Evolutionary conservation across 2,329 filamentous ascomycete genomes (phyloP), one percentile per base, ranked within the genome.

Genomic region (Pseudogymnoascus sp.): DNA sequence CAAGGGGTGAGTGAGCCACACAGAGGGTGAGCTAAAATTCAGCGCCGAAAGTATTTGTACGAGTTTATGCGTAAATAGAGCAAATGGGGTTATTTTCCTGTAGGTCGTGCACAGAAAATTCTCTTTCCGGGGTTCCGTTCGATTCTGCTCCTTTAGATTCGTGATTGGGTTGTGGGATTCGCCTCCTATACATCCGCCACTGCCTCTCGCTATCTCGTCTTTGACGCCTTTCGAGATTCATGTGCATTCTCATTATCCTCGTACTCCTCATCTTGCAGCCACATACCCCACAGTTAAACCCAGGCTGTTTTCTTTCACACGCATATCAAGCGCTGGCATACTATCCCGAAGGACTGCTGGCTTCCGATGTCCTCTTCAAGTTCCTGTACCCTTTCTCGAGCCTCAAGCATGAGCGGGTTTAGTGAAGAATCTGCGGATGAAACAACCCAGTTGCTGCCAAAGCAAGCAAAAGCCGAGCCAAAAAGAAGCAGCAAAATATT

Each of bases 391-490:
- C 53, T 59, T 11, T 59, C 21, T 61, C 62, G n/a, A 10, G 10
- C n/a, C 1, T 56, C 50, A 33, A 56, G n/a, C 50, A 56, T 33
- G 23, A 31, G 4, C 35, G 18, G n/a, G 42, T 63, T 37, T 63
- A 28, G 60, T 50, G 64, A 47, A 60, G 64, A 65, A 62, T 28
- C 63, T 38, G 12, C 38, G n/a, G 47, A 66, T 44, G 66, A 67
- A 62, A 63, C 63, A 37, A 67, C 66, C 18, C 61, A 18, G 21
- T 62, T 67, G 62, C 42, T 67, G 31, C 61, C 56, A 59, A 64
- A 63, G 25, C 63, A 59, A 59, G 42, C 60, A 61, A 14, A 40
- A 59, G 56, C 31, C 37, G 28, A 37, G 28, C 60, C 23, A 5
- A 28, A 33, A 21, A 56, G 33, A 6, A 33, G 7, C 50, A 56